Evolutionary conservation across 768 basidiomycete species (phyloP).

Genomic region (Goffeauzyma gilvescens): DNA sequence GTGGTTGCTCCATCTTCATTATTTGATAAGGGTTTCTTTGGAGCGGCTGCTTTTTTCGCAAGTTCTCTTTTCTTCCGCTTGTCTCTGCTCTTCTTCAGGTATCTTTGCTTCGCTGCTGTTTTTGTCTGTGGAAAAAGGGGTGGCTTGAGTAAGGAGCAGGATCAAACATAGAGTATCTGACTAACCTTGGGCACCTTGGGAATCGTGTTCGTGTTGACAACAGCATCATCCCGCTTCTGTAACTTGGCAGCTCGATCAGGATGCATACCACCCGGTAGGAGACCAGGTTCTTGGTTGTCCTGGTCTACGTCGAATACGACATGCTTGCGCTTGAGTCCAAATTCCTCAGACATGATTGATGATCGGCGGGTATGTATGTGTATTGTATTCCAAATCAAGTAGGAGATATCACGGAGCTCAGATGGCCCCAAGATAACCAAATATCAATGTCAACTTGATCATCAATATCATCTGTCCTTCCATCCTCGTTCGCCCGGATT

Average conservation of each 20-base stretch:
- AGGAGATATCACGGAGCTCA: too few relatives aligned
- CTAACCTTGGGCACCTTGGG: background rate
- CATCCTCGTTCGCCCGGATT: too few relatives aligned
- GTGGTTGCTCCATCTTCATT: conserved; percentile 9
- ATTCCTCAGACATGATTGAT: too few relatives aligned
- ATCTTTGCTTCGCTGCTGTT: conserved; percentile 54
- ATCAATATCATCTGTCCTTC: too few relatives aligned
- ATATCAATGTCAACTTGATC: too few relatives aligned
- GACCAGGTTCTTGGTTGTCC: background rate
- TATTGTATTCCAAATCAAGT: too few relatives aligned
- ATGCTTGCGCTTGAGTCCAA: too few relatives aligned
- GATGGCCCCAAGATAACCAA: too few relatives aligned
- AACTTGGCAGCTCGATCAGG: conserved; percentile 2
- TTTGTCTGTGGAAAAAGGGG: conserved; percentile 35
- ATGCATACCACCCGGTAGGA: background rate
- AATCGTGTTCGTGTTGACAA: too few relatives aligned
- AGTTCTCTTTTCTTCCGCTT: conserved; percentile 40
- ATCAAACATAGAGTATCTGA: background rate
- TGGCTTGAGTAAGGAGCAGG: background rate
- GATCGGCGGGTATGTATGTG: too few relatives aligned
- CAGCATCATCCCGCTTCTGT: background rate
- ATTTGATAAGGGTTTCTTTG: too few relatives aligned
- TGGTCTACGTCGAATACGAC: background rate
- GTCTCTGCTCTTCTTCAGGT: conserved; percentile 53
- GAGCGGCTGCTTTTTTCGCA: conserved; percentile 17